Percentiles rank a stretch among this genome's conserved stretches.
Evolutionary conservation across 163 green algal genomes (phyloP).

Genomic region (Smithsoniella earleae): DNA sequence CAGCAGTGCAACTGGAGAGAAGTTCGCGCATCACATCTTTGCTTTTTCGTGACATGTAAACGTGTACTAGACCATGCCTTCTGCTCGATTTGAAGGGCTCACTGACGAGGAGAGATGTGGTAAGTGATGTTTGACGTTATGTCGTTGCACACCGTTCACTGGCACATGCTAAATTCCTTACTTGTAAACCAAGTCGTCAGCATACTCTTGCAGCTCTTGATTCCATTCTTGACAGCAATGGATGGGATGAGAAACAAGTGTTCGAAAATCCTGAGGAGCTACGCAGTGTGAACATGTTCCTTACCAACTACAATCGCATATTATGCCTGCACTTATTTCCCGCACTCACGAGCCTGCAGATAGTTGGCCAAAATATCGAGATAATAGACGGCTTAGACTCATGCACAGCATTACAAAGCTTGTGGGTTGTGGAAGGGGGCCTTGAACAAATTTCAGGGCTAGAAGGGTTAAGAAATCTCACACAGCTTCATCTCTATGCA

Average conservation of each 20-base stretch:
- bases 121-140: too few species aligned
- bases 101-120: too few species aligned
- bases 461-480: slow-evolving; percentile 36
- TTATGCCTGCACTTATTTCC: slow-evolving; percentile 15
- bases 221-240: slow-evolving; percentile 18
- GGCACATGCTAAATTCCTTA: too few species aligned
- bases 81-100: too few species aligned
- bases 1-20: too few species aligned
- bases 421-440: slow-evolving; percentile 58
- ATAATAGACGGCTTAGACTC: slow-evolving; percentile 51
- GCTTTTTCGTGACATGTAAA: too few species aligned
- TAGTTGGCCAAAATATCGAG: slow-evolving; percentile 37
- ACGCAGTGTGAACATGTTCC: slow-evolving; percentile 22
- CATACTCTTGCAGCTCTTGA: slow-evolving; percentile 27
- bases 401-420: slow-evolving; percentile 48
- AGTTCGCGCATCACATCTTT: too few species aligned
- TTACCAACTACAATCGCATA: slow-evolving; percentile 9
- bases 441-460: slow-evolving; percentile 43
- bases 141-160: too few species aligned
- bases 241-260: slow-evolving; percentile 13
- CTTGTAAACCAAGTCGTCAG: too few species aligned
- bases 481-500: slow-evolving; percentile 46
- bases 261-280: neutral
- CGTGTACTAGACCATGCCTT: too few species aligned
- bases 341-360: neutral